Evolutionary conservation across 495 filamentous ascomycete genomes (phyloP), one percentile per base, ranked within the genome.

Genomic region (Xylaria cubensis): DNA sequence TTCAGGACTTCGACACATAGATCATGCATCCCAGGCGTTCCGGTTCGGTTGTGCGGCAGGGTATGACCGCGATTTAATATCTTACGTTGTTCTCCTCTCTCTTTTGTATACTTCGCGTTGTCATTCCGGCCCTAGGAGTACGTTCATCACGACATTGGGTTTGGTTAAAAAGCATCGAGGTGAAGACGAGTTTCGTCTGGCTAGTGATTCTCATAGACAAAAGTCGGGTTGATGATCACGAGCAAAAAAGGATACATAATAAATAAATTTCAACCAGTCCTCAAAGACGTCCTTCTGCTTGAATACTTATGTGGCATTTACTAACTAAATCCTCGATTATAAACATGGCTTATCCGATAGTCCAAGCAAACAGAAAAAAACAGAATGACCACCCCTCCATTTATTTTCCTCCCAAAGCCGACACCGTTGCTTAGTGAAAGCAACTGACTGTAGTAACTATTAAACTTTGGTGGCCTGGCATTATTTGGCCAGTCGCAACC

Each of bases 11-110:
- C 39, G 39, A 64, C 13, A 62, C 36, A 64, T 64, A 29, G 39
- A 44, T 29, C 36, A 29, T 34, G 61, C 61, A 64, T 64, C 21
- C 61, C n/a, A 41, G 61, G 61, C 61, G 61, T 64, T 64, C 61
- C 39, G 61, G 61, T 64, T 64, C 21, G 17, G 36, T 44, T 44
- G 17, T 21, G 32, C 58, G 58, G 58, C 58, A 39, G 7, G 19
- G 34, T 6, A 42, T 64, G 5, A 7, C 39, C 21, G 44, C 41
- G 50, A 12, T 50, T 26, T 7, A 34, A 10, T 50, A 8, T 53
- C 41, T 67, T 2, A 5, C 4, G 3, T 32, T 34, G 10, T 53
- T 67, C 64, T 67, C 64, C 64, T 66, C 64, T 67, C 64, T 36
- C 19, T 4, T 67, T 36, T 61, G 19, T 53, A 53, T n/a, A 34